Evolutionary conservation across 345 rosid genomes (phyloP).

Genomic region (Clarkia xantiana): DNA sequence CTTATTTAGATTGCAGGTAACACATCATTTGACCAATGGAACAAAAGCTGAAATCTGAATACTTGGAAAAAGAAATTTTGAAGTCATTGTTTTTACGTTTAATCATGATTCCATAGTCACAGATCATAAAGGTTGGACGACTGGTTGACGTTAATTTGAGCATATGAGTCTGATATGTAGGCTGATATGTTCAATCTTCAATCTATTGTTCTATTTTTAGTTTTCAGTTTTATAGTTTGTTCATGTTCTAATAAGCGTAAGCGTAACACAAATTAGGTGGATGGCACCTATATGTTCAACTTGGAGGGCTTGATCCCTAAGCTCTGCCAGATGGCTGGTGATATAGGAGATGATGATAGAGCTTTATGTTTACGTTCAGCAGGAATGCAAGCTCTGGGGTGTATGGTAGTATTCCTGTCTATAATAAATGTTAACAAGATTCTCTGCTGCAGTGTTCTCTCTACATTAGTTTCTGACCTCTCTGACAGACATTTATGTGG

Average conservation of each 20-base stretch:
- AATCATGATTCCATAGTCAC: no score
- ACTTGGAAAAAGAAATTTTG: no score
- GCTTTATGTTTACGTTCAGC: slow-evolving; percentile 49
- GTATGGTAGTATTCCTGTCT: slow-evolving; percentile 42
- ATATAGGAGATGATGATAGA: slow-evolving; percentile 58
- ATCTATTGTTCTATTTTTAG: no score
- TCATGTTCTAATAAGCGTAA: no score
- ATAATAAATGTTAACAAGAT: neutral
- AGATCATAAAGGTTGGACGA: no score
- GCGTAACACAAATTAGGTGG: slow-evolving; percentile 33
- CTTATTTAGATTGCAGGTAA: neutral
- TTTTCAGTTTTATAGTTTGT: no score
- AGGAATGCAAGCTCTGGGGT: slow-evolving; percentile 68
- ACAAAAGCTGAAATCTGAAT: no score
- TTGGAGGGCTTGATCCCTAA: slow-evolving; percentile 87
- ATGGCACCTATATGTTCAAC: slow-evolving; percentile 68
- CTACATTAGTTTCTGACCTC: neutral
- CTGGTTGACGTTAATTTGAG: neutral
- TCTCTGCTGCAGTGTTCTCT: neutral
- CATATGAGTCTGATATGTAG: no score
- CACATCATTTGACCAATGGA: neutral
- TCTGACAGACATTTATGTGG: neutral
- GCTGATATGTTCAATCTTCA: no score
- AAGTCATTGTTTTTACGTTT: no score
- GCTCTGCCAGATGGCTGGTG: slow-evolving; percentile 83